phyloP scores from a whole-genome alignment of 2,329 filamentous ascomycete genomes.

The Sphaerostilbella broomeana region DNA sequence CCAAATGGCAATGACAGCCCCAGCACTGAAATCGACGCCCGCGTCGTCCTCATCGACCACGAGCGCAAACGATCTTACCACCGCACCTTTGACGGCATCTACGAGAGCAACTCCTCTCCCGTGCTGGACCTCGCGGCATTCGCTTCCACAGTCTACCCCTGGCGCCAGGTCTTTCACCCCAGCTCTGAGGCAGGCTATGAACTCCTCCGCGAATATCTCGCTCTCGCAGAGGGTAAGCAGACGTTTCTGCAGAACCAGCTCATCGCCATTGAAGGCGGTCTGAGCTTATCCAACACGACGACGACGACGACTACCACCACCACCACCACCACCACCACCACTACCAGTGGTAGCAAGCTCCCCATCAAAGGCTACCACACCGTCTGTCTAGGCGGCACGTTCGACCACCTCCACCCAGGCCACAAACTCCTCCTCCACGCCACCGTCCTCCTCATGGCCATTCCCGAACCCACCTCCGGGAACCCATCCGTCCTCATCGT shows the following conservation, averaged over 20 bases:
- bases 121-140: slow-evolving; percentile 47
- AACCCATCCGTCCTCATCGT: slow-evolving; percentile 59
- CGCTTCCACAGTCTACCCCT: slow-evolving; percentile 48
- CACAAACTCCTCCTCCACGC: slow-evolving; percentile 97
- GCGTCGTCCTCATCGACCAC: slow-evolving; percentile 68
- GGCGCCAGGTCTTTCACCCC: slow-evolving; percentile 59
- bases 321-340: neutral
- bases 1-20: neutral
- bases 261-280: slow-evolving; percentile 45
- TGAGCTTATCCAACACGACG: slow-evolving; percentile 33
- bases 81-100: slow-evolving; percentile 29
- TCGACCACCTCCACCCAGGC: slow-evolving; percentile 90
- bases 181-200: slow-evolving; percentile 58
- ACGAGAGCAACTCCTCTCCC: slow-evolving; percentile 39
- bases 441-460: slow-evolving; percentile 63
- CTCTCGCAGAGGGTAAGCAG: slow-evolving; percentile 40
- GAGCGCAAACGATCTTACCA: slow-evolving; percentile 29
- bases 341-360: neutral
- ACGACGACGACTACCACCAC: neutral
- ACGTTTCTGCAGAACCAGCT: slow-evolving; percentile 45
- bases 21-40: slow-evolving; percentile 68
- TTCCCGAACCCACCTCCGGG: slow-evolving; percentile 33
- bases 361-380: slow-evolving; percentile 21
- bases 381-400: slow-evolving; percentile 85
- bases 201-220: slow-evolving; percentile 45